These are phyloP conservation scores for Botrytis elliptica DNA, from an alignment of 2,329 filamentous ascomycete species.

Conservation along the genomic window DNA sequence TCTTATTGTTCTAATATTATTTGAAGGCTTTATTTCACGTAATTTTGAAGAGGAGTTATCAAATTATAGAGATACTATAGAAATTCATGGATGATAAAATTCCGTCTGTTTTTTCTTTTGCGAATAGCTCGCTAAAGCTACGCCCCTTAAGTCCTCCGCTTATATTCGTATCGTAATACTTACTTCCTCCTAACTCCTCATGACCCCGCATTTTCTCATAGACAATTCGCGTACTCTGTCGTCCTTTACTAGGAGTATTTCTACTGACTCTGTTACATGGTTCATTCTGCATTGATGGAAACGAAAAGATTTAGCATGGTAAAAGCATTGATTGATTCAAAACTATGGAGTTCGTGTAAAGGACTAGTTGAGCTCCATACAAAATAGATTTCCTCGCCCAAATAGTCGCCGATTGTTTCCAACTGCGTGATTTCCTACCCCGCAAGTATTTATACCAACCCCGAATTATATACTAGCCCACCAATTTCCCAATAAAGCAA, in stretches of 20 bases:
- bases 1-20: too few relatives aligned
- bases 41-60: too few relatives aligned
- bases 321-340: background rate
- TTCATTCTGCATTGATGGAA: background rate
- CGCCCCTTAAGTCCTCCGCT: background rate
- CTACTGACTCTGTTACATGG: background rate
- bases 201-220: background rate
- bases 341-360: background rate
- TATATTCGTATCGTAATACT: background rate
- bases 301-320: background rate
- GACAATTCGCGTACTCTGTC: background rate
- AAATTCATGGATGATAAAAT: too few relatives aligned
- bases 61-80: too few relatives aligned
- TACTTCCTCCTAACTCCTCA: background rate
- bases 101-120: too few relatives aligned
- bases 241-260: background rate
- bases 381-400: background rate
- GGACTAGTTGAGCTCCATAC: background rate
- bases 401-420: background rate
- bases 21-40: too few relatives aligned
- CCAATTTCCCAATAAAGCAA: background rate
- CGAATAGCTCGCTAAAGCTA: background rate
- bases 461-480: background rate
- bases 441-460: background rate
- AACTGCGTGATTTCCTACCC: background rate